These are phyloP conservation scores for Ormosia emarginata DNA, from an alignment of 306 rosid species.

Conservation along the genomic window DNA sequence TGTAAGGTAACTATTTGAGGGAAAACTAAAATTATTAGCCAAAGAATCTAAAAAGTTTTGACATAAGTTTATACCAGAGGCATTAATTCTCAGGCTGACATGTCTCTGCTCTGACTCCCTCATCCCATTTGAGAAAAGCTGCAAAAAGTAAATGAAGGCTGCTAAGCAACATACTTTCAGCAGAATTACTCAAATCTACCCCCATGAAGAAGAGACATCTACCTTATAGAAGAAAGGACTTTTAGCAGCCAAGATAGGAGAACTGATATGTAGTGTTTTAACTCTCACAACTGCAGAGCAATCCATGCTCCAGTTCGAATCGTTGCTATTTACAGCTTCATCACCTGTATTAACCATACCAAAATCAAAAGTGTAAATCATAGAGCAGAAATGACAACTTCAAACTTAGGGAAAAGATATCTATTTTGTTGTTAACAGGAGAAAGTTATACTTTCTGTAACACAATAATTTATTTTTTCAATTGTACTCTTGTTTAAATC, in stretches of 20 bases:
- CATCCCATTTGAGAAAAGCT: slow-evolving; percentile 98
- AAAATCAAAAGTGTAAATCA: neutral
- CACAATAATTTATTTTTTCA: neutral
- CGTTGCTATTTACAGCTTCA: slow-evolving; percentile 74
- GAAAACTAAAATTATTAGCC: neutral
- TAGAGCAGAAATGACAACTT: slow-evolving; percentile 1
- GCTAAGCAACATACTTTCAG: neutral
- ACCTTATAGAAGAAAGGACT: slow-evolving; percentile 98
- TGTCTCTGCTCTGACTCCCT: slow-evolving; percentile 94
- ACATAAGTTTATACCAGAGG: slow-evolving; percentile 58
- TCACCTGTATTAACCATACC: slow-evolving; percentile 54
- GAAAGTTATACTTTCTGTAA: neutral
- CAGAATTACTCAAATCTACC: neutral
- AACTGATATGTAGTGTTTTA: slow-evolving; percentile 85
- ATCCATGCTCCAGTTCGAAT: slow-evolving; percentile 80
- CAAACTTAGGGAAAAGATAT: neutral
- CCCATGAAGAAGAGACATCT: slow-evolving; percentile 4
- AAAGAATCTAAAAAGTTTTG: neutral
- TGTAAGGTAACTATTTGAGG: slow-evolving; percentile 5
- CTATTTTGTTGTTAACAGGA: neutral
- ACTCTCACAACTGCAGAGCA: slow-evolving; percentile 67
- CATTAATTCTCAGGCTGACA: slow-evolving; percentile 78
- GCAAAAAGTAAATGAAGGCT: slow-evolving; percentile 10
- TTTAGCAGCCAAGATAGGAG: slow-evolving; percentile 98
- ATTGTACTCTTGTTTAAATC: neutral